phyloP scores from a whole-genome alignment of 495 filamentous ascomycete species.

The Platismatia glauca region DNA sequence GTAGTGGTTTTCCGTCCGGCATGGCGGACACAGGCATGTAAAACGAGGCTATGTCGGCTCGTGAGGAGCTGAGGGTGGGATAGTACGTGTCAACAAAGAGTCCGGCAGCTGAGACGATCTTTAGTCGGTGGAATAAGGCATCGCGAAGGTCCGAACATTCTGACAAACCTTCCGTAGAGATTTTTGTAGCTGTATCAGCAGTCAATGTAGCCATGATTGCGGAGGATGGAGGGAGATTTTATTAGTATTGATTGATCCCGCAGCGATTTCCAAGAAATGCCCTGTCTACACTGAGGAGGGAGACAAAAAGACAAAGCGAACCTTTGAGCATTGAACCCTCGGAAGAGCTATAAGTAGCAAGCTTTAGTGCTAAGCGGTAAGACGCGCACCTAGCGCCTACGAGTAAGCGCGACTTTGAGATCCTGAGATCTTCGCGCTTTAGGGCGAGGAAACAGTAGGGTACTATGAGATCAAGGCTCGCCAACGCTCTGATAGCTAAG shows the following conservation, averaged over 20 bases:
- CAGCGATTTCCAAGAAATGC: background rate
- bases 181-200: conserved; percentile 38
- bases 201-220: conserved; percentile 33
- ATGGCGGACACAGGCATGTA: conserved; percentile 42
- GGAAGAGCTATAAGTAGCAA: background rate
- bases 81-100: conserved; percentile 47
- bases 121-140: conserved; percentile 2
- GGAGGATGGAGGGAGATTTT: background rate
- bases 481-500: background rate
- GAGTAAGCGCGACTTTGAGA: conserved; percentile 5
- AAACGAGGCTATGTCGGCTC: conserved; percentile 45
- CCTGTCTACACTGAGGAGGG: background rate
- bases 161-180: conserved; percentile 41
- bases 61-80: conserved; percentile 45
- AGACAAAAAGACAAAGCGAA: background rate
- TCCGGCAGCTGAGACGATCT: conserved; percentile 35
- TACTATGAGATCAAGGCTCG: conserved; percentile 12
- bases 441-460: background rate
- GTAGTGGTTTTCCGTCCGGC: conserved; percentile 32
- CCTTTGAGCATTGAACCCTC: background rate
- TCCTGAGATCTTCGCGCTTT: background rate
- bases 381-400: conserved; percentile 11
- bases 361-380: background rate
- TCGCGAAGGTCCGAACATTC: conserved; percentile 1
- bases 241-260: background rate